These are phyloP conservation scores for Sarcodon sp. DNA, from an alignment of 768 basidiomycete species.

Conservation along the genomic window DNA sequence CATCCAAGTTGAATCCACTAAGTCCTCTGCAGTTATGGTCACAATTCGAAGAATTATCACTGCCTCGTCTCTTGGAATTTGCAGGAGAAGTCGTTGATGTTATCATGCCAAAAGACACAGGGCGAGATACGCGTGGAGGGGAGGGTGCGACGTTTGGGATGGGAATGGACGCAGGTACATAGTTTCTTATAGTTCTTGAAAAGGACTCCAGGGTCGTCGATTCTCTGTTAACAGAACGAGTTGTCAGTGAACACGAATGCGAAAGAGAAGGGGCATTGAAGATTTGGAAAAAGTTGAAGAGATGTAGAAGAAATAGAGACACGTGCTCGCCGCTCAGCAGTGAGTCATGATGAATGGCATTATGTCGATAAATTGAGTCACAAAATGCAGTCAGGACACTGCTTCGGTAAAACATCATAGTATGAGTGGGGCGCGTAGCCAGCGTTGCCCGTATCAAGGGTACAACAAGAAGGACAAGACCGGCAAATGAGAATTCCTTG, in stretches of 20 bases:
- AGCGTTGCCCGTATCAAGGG: no score
- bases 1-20: slow-evolving; percentile 14
- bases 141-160: slow-evolving; percentile 34
- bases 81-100: slow-evolving; percentile 3
- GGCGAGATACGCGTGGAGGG: slow-evolving; percentile 35
- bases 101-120: slow-evolving; percentile 29
- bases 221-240: slow-evolving; percentile 19
- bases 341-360: no score
- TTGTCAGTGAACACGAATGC: neutral
- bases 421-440: no score
- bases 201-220: slow-evolving; percentile 37
- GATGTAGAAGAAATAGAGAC: no score
- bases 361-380: no score
- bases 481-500: no score
- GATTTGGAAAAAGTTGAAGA: no score
- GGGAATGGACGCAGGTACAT: slow-evolving; percentile 38
- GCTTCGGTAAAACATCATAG: no score
- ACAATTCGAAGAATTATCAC: neutral
- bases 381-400: no score
- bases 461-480: no score
- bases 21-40: neutral
- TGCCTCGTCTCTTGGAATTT: slow-evolving; percentile 10
- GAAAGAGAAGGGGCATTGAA: no score
- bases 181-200: slow-evolving; percentile 38
- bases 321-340: neutral